Evolutionary conservation across 306 rosid species (phyloP), one percentile per base, ranked within the genome.

Genomic region (Vicia villosa): DNA sequence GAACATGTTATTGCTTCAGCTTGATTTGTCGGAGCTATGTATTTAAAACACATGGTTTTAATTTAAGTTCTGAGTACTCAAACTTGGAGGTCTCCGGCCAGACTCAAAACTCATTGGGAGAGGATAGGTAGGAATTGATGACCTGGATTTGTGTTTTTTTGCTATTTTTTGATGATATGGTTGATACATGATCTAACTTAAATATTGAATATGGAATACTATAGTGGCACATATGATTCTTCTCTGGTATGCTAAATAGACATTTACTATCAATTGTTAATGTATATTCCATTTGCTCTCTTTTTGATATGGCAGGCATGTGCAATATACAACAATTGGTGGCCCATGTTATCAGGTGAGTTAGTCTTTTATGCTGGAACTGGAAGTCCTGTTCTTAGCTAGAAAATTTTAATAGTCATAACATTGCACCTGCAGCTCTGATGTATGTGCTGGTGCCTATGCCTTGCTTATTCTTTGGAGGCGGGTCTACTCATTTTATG

Each of bases 401-500:
- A 6, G 38, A 62, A 58, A 68, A 15, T 21, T 13, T 54, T 74
- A 36, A 68, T 45, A 54, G 49, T 70, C 15, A 37, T 21, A 51
- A 54, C 46, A 41, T 65, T 66, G 55, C 30, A 42, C 74, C 73
- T 68, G 85, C 94, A 91, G 99, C 99, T 77, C 91, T 95, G 79
- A 91, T 95, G 97, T 91, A 95, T 58, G 95, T 91, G 65, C 69
- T 82, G 69, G 86, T 82, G 13, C 99, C 99, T 19, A 95, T 95
- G 96, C 99, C 99, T 66, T 95, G 99, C 81, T 73, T 95, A 79
- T 91, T 95, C 86, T 95, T 91, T 70, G 99, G 99, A 70, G 92
- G 96, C 3, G 99, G 99, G 37, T 82, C 96, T 63, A 86, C 97
- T 59, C 96, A 91, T 37, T 80, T 87, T 80, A 81, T 91, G 68